phyloP scores from a whole-genome alignment of 2,329 filamentous ascomycete genomes.

The Calonectria pseudoturangicola region DNA sequence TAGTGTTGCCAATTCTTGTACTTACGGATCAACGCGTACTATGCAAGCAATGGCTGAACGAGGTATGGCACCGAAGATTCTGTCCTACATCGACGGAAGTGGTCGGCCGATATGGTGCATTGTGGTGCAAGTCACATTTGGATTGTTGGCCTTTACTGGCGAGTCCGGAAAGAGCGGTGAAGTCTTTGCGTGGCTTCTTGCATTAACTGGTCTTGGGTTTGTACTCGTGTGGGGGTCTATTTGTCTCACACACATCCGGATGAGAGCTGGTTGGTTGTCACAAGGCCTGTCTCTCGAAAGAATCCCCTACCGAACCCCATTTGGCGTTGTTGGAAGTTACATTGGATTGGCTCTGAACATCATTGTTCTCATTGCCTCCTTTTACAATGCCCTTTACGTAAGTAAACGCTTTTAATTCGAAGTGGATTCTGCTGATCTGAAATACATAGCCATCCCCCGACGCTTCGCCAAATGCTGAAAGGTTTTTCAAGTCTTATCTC shows the following conservation, averaged over 20 bases:
- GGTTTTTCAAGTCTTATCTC: constrained; percentile 11
- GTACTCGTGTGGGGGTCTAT: constrained; percentile 80
- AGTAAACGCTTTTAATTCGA: background rate
- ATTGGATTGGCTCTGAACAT: background rate
- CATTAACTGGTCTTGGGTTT: constrained; percentile 75
- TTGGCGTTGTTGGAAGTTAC: constrained; percentile 78
- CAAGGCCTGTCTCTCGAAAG: constrained; percentile 81
- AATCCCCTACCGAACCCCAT: constrained; percentile 85
- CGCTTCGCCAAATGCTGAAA: background rate
- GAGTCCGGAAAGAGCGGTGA: constrained; percentile 64
- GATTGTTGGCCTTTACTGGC: constrained; percentile 67
- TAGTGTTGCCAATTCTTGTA: constrained; percentile 70
- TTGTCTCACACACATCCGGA: constrained; percentile 77
- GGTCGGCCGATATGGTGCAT: constrained; percentile 69
- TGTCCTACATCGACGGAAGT: constrained; percentile 70
- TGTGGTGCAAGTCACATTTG: constrained; percentile 64
- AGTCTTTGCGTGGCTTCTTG: constrained; percentile 78
- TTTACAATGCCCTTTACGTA: constrained; percentile 22
- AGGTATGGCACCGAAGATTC: constrained; percentile 70
- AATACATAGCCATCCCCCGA: background rate
- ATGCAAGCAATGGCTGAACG: constrained; percentile 71
- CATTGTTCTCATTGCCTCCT: background rate
- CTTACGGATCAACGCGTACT: constrained; percentile 72
- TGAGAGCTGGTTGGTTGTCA: constrained; percentile 74
- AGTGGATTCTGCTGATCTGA: background rate